Base-by-base conservation (phyloP, 768 basidiomycete genomes). In the Tephrocybe sp. region DNA sequence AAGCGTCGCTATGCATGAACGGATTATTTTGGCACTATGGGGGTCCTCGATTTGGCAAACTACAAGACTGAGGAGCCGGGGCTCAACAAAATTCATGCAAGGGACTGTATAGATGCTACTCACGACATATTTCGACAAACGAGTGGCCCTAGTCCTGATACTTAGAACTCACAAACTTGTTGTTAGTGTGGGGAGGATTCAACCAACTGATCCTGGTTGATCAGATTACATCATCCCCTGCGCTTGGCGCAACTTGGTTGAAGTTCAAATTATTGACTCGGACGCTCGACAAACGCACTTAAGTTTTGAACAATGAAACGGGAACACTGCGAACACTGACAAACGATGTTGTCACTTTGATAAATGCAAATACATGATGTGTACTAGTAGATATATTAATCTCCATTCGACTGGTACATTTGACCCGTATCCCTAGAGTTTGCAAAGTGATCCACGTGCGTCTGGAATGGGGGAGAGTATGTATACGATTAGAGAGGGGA, bases 1-100 rank as follows among this genome's bases (percentile, higher is more conserved):
- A 9, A 38, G 37, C 11, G n/a, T 38, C 16, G 12, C 37, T 5
- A 7, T 18, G 19, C 18, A 38, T 19, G 37, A 38, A 18, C 12
- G 37, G 12, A 38, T 38, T 19, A 19, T 38, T 38, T 19, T 21
- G 37, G 18, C 37, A 18, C 3, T 38, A 19, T 18, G 12, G 12
- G 37, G 37, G 19, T 38, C n/a, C n/a, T 38, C 37, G 37, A 38
- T 38, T 18, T 38, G 37, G 37, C 37, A 38, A 38, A 38, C 37
- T n/a, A 16, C n/a, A 38, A 19, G 37, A 19, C 37, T 38, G 8
- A 21, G 3, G 37, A 6, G 37, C 27, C 5, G 37, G 10, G 12
- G 12, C 37, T 38, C 6, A 6, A 19, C 2, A 19, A 12, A 21
- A 21, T n/a, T 6, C 19, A 6, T 18, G 18, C 8, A 18, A 21